Conservation (phyloP, 495 filamentous ascomycete genomes). For the Stereocaulon alpinum region DNA sequence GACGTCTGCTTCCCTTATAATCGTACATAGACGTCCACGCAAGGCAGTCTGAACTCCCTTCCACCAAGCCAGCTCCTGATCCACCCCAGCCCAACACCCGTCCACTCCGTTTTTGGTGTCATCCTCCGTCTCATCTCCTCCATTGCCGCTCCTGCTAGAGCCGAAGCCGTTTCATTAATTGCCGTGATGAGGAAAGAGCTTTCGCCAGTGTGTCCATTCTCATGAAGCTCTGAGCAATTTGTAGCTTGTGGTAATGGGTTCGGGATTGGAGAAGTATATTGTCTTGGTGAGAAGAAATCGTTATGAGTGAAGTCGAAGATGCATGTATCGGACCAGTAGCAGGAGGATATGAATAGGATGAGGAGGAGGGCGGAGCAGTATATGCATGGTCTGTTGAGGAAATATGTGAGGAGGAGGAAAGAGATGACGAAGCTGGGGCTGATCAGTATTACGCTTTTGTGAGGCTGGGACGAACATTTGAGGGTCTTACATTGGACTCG, state of each 20-base stretch:
- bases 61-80: constrained; percentile 61
- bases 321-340: constrained; percentile 83
- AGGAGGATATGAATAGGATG: constrained; percentile 79
- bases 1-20: constrained; percentile 32
- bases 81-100: constrained; percentile 75
- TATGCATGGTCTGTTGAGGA: constrained; percentile 74
- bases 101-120: constrained; percentile 54
- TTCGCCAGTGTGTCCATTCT: constrained; percentile 31
- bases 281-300: constrained; percentile 73
- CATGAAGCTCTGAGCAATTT: constrained; percentile 18
- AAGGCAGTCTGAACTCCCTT: constrained; percentile 74
- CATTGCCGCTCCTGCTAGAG: constrained; percentile 54
- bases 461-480: constrained; percentile 32
- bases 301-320: constrained; percentile 66
- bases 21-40: constrained; percentile 70
- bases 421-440: constrained; percentile 79
- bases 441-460: constrained; percentile 39
- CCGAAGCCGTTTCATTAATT: constrained; percentile 58
- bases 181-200: constrained; percentile 46
- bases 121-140: constrained; percentile 47
- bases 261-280: constrained; percentile 28
- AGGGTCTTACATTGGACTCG: constrained; percentile 39
- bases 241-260: constrained; percentile 18
- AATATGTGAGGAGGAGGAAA: constrained; percentile 82
- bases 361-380: constrained; percentile 81